Evolutionary conservation across 192 early-diverging fungal species (phyloP), one percentile per base, ranked within the genome.

Genomic region (Backusella mclennaniae): DNA sequence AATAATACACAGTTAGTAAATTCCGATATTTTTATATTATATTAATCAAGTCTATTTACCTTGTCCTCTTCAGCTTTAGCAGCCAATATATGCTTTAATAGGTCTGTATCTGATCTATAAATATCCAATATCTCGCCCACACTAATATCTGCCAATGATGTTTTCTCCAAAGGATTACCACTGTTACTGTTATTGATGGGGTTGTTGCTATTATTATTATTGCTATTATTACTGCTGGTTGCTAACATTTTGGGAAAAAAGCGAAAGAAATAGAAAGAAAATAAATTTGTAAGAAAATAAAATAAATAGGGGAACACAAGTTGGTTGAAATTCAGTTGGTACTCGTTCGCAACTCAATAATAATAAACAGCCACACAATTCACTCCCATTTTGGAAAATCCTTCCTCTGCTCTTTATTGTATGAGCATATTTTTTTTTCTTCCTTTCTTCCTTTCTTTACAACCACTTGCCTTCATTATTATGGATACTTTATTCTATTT

Each of bases 11-110:
- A 39, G 38, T 39, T 12, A 11, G 11, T 39, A 12, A 39, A 0
- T 8, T 11, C 11, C 38, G 38, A 39, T 39, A 3, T 0, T 39
- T 71, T 39, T 38, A 69, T 69, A 69, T 35, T 38, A 4, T 35
- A 69, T 41, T 67, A 35, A 33, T 12, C 31, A 17, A 35, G 7
- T 11, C 33, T 31, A 29, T 35, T n/a, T 71, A 79, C 78, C 53
- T 79, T 79, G 69, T 79, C 78, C 44, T 79, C 78, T 42, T 79
- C 78, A 39, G 78, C 73, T 35, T 79, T 79, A 7, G 78, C 78
- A 17, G 44, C 66, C 67, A 79, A 41, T 11, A 79, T 67, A 21
- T 74, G 73, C 52, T 79, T 79, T 67, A 79, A 36, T 46, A 79
- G 49, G 26, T 79, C 78, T 33, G 46, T 67, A 59, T 79, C 73